phyloP scores from a whole-genome alignment of 2,329 filamentous ascomycete genomes.

The Dichotomopilus funicola region DNA sequence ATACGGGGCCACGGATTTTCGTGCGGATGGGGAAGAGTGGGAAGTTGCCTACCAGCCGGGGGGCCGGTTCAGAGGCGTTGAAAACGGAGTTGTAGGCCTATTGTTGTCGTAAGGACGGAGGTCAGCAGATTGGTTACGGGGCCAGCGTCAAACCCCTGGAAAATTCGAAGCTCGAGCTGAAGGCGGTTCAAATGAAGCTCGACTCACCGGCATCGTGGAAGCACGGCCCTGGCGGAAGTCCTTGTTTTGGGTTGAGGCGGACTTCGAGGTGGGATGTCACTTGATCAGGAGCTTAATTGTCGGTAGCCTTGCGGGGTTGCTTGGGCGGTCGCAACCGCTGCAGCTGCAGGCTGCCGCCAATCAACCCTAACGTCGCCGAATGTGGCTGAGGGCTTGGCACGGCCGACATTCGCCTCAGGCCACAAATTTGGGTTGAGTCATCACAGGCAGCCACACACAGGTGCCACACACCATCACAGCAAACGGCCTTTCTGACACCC shows the following conservation, averaged over 20 bases:
- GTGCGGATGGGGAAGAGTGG: slow-evolving; percentile 91
- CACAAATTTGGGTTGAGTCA: slow-evolving; percentile 6
- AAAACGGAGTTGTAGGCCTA: slow-evolving; percentile 98
- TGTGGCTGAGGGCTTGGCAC: slow-evolving; percentile 14
- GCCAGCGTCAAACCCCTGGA: too few species aligned
- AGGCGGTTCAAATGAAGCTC: background rate
- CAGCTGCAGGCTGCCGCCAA: background rate
- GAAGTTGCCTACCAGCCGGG: slow-evolving; percentile 73
- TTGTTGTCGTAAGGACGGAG: background rate
- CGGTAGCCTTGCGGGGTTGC: slow-evolving; percentile 24
- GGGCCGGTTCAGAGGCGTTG: slow-evolving; percentile 63
- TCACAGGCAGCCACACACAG: slow-evolving; percentile 20
- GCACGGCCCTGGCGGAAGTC: slow-evolving; percentile 8
- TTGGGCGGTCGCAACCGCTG: background rate
- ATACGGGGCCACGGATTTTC: slow-evolving; percentile 89
- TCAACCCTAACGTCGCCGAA: slow-evolving; percentile 14
- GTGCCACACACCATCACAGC: background rate
- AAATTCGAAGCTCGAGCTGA: background rate
- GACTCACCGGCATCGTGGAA: slow-evolving; percentile 23
- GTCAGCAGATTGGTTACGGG: background rate
- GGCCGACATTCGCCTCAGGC: background rate
- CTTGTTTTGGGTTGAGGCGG: background rate
- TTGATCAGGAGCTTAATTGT: slow-evolving; percentile 13
- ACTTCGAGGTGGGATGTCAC: slow-evolving; percentile 10
- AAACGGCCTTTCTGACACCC: background rate